These are phyloP conservation scores for Magnaporthiopsis poae DNA, from an alignment of 2,329 filamentous ascomycete genomes.

Conservation along the genomic window DNA sequence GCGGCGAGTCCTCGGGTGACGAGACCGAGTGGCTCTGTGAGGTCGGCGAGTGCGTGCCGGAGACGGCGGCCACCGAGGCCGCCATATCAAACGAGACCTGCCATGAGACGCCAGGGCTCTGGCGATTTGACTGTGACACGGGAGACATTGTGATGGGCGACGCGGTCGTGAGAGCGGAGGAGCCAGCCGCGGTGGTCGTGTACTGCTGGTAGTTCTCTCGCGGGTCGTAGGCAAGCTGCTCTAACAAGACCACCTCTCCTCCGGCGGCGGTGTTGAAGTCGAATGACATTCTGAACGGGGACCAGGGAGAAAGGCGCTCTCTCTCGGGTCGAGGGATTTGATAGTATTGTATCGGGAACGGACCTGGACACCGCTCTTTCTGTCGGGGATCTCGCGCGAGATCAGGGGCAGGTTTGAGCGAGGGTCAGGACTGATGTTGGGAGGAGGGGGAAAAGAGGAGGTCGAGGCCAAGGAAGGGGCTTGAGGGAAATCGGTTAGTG, in stretches of 20 bases:
- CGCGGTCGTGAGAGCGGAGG: conserved; percentile 26
- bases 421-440: conserved; percentile 11
- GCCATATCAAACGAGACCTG: conserved; percentile 42
- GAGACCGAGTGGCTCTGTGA: conserved; percentile 36
- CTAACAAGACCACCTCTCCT: conserved; percentile 48
- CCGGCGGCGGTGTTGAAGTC: conserved; percentile 45
- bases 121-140: conserved; percentile 29
- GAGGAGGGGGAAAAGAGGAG: conserved; percentile 2
- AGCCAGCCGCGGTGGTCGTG: conserved; percentile 32
- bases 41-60: conserved; percentile 28
- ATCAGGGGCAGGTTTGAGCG: conserved; percentile 15
- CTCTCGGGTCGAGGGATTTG: conserved; percentile 22
- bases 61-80: conserved; percentile 19
- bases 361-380: conserved; percentile 35
- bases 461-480: neutral
- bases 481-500: conserved; percentile 1
- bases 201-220: conserved; percentile 44
- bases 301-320: neutral
- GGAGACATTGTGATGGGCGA: conserved; percentile 26
- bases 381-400: conserved; percentile 17
- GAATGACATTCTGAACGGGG: conserved; percentile 42
- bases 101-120: conserved; percentile 35
- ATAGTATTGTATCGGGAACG: conserved; percentile 29
- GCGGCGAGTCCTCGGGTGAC: conserved; percentile 43
- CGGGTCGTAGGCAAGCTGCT: conserved; percentile 49